These are phyloP conservation scores for Nicotiana otophora DNA, from an alignment of 257 asterid species.

Conservation along the genomic window DNA sequence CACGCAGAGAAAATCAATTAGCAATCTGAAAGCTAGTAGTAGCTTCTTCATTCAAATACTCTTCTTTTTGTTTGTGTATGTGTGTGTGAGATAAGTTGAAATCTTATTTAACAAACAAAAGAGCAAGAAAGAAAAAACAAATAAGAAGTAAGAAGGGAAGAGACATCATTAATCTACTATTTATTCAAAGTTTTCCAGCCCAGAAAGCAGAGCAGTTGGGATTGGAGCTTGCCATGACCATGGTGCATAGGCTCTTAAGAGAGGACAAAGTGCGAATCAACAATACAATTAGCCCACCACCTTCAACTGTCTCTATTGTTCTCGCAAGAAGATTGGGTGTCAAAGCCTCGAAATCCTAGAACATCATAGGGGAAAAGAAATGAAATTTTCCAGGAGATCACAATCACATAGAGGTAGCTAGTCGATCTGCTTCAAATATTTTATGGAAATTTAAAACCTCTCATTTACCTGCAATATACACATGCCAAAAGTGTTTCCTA, in stretches of 20 bases:
- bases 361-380: neutral
- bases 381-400: neutral
- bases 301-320: slow-evolving; percentile 98
- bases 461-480: slow-evolving; percentile 77
- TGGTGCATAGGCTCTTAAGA: slow-evolving; percentile 77
- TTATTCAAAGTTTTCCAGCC: neutral
- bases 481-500: slow-evolving; percentile 99
- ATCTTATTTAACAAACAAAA: neutral
- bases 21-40: neutral
- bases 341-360: slow-evolving; percentile 90
- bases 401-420: neutral
- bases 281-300: slow-evolving; percentile 91
- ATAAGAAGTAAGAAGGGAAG: neutral
- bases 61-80: neutral
- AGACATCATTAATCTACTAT: neutral
- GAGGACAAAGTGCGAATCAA: slow-evolving; percentile 85
- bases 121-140: neutral
- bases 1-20: neutral
- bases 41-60: neutral
- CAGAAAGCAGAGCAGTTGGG: neutral
- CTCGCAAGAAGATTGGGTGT: slow-evolving; percentile 99
- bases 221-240: slow-evolving; percentile 72
- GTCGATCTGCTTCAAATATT: neutral
- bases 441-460: neutral
- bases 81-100: neutral